Evolutionary conservation across 208 protist species (phyloP), one percentile per base, ranked within the genome.

Genomic region (Naegleria lovaniensis): DNA sequence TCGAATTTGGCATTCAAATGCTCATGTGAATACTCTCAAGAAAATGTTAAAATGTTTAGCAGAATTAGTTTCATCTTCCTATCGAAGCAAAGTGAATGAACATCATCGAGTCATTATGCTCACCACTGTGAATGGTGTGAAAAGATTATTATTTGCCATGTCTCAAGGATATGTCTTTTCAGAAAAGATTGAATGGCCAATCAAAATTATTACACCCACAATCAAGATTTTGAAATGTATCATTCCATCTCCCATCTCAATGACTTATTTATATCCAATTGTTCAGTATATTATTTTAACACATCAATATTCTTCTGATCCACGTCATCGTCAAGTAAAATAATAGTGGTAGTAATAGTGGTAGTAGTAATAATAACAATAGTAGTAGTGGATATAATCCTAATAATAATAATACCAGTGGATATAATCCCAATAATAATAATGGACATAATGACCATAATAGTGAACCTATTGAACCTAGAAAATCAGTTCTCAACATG

Each of bases 231-330:
- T 89, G 3, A 55, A 40, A 67, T 51, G 5, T 33, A 38, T 86
- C 11, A 51, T 86, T 36, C 48, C 85, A 41, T 11, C 16, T 40
- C 85, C 51, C n/a, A 38, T 41, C 13, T 36, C 7, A 29, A 67
- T 89, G 4, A 89, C 48, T 39, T n/a, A 59, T 41, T 22, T 52
- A 6, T 89, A 36, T 40, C 85, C 51, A 19, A 67, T 89, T 38
- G 19, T 33, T 41, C 41, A 89, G 67, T 89, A 67, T n/a, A 41
- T 89, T 38, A 67, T 67, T 41, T 39, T 41, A 67, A 89, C 85
- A 7, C 85, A 89, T 67, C 85, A 39, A 58, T 5, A 58, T 58
- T 5, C 9, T 58, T 58, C 51, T 58, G 15, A 58, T 58, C n/a
- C n/a, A n/a, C n/a, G n/a, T n/a, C n/a, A n/a, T n/a, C n/a, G n/a